These are phyloP conservation scores for Escovopsis weberi DNA, from an alignment of 2,329 filamentous ascomycete species.

Conservation along the genomic window DNA sequence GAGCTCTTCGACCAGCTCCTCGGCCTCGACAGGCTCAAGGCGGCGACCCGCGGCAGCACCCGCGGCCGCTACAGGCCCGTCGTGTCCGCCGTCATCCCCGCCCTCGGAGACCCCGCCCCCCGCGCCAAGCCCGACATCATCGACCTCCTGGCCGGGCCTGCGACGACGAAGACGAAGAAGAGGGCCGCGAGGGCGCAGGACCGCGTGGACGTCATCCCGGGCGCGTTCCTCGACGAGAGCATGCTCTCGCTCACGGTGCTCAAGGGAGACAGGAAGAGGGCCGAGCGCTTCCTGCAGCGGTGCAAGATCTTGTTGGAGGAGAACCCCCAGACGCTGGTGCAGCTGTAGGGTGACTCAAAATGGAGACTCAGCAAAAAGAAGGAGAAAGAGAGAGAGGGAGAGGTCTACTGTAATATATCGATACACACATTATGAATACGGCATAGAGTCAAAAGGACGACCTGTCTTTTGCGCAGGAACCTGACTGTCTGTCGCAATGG, in stretches of 20 bases:
- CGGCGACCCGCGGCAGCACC: constrained; percentile 32
- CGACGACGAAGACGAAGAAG: constrained; percentile 16
- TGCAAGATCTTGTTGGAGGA: constrained; percentile 73
- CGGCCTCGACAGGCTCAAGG: constrained; percentile 41
- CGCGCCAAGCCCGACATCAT: constrained; percentile 52
- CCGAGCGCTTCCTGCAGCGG: constrained; percentile 67
- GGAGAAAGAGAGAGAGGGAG: no score
- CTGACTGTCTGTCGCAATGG: no score
- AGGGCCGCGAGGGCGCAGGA: constrained; percentile 6
- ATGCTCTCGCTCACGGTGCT: constrained; percentile 72
- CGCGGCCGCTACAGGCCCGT: constrained; percentile 57
- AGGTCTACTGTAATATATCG: no score
- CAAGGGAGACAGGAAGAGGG: constrained; percentile 67
- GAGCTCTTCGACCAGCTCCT: constrained; percentile 86
- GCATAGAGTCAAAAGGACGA: no score
- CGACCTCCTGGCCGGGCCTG: constrained; percentile 52
- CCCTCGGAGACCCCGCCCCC: no score
- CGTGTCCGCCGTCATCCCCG: constrained; percentile 42
- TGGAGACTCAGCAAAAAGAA: no score
- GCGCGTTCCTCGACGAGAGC: constrained; percentile 42
- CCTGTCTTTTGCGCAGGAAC: no score
- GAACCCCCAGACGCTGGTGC: constrained; percentile 61
- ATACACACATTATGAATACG: no score
- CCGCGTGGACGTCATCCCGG: constrained; percentile 10
- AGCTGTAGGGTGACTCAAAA: constrained; percentile 27